Conservation (phyloP, 1,139 yeast species). For the Hansenula lynferdii region DNA sequence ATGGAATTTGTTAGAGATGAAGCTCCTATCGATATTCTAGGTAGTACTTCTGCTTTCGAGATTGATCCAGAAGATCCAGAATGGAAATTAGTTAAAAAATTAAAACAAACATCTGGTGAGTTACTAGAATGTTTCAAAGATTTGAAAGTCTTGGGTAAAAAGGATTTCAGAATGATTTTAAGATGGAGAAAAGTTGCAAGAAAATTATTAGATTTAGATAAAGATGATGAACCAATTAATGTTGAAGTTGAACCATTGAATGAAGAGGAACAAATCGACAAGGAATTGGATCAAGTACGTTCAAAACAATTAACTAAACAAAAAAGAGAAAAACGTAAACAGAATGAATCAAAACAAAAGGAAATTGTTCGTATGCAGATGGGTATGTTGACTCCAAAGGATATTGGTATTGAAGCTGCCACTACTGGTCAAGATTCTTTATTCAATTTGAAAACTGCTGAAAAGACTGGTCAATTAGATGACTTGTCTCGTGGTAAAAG, state of each 20-base stretch:
- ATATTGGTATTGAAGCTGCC: conserved; percentile 94
- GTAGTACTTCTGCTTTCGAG: conserved; percentile 61
- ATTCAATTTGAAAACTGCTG: conserved; percentile 78
- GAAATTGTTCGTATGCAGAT: conserved; percentile 90
- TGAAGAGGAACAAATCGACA: conserved; percentile 87
- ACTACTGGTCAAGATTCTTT: conserved; percentile 72
- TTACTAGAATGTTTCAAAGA: conserved; percentile 81
- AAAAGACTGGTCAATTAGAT: conserved; percentile 76
- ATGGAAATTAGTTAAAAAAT: conserved; percentile 63
- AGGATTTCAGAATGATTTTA: conserved; percentile 80
- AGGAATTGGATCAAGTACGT: conserved; percentile 70
- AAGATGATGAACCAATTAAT: conserved; percentile 36
- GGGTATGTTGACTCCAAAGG: conserved; percentile 93
- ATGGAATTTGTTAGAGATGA: conserved; percentile 80
- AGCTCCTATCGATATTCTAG: conserved; percentile 82
- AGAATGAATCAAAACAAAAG: conserved; percentile 81
- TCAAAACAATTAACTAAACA: conserved; percentile 64
- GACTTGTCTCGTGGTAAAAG: conserved; percentile 77
- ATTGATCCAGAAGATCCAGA: conserved; percentile 62
- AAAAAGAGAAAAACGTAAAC: conserved; percentile 77
- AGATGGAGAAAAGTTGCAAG: conserved; percentile 90
- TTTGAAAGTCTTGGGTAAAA: conserved; percentile 88
- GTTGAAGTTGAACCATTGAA: conserved; percentile 67
- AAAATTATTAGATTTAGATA: conserved; percentile 67
- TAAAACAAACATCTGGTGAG: conserved; percentile 75